Evolutionary conservation across 495 filamentous ascomycete species (phyloP), one percentile per base, ranked within the genome.

Genomic region (Hyaloscypha hepaticicola): DNA sequence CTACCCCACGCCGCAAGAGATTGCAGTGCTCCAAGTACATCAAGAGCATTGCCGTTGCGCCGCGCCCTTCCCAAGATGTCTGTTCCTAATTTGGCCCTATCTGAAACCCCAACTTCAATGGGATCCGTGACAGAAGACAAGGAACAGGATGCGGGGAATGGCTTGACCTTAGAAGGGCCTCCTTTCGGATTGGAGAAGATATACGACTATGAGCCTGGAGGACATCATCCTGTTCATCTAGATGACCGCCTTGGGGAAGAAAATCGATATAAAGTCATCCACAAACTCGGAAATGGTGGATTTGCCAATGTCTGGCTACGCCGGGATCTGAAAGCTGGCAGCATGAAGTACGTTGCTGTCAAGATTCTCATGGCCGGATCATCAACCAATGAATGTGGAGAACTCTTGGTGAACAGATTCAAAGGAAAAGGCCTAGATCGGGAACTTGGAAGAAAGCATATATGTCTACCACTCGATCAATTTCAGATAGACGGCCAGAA

Each of bases 251-350:
- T 74, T 31, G 41, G 72, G 56, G 59, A 73, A 7, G 14, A 50
- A 5, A 69, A 69, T 25, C 74, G 72, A 21, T 81, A 78, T 59
- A 67, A 60, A 34, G 61, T 79, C 7, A 70, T 78, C n/a, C 66
- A 79, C 58, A 80, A 80, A 49, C 73, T 81, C 26, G 78, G 77
- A 1, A 68, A 71, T 41, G 78, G 78, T 63, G 65, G 70, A 11
- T 79, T 73, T 65, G 80, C 76, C 8, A 80, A 78, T 28, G 71
- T 74, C 55, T 81, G 77, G 78, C 77, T 82, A 28, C 75, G 76
- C 62, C 67, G 66, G 14, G 78, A 80, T 45, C 58, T 52, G 11
- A 50, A 11, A 24, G 55, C 69, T 19, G 58, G 61, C 5, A 16
- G 8, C 11, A 50, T 16, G 48, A 63, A 33, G 29, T 71, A 75